phyloP scores from a whole-genome alignment of 2,329 filamentous ascomycete genomes.

The Epichloe festucae region DNA sequence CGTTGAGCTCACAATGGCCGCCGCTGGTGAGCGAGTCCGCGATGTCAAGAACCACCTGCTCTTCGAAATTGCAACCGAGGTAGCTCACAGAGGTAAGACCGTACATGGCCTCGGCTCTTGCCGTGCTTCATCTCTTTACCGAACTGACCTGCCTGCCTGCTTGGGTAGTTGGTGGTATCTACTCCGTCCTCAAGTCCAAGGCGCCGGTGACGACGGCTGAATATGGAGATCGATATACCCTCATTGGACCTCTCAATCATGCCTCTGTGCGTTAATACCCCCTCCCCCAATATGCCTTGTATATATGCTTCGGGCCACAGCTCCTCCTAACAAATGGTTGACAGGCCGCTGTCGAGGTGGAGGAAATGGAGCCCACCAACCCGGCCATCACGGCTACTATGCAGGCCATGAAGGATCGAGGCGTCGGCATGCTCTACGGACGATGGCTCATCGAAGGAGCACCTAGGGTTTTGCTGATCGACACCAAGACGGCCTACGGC shows the following conservation, averaged over 20 bases:
- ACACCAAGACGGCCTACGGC: constrained; percentile 84
- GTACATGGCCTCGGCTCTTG: constrained; percentile 11
- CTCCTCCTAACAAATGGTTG: constrained; percentile 3
- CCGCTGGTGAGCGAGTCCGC: constrained; percentile 33
- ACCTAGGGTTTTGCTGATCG: constrained; percentile 83
- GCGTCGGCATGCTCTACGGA: constrained; percentile 82
- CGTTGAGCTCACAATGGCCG: constrained; percentile 27
- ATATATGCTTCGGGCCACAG: neutral
- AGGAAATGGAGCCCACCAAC: constrained; percentile 75
- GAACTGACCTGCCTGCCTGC: neutral
- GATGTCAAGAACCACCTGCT: constrained; percentile 93
- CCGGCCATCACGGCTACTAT: constrained; percentile 73
- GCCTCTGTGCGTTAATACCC: constrained; percentile 52
- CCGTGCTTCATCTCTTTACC: neutral
- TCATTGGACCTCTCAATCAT: constrained; percentile 88
- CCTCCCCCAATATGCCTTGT: constrained; percentile 1
- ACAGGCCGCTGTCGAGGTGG: constrained; percentile 93
- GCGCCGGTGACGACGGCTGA: constrained; percentile 94
- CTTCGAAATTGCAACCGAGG: constrained; percentile 94
- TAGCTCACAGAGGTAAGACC: constrained; percentile 74
- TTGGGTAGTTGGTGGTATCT: constrained; percentile 79
- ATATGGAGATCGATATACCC: constrained; percentile 93
- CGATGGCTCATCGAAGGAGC: constrained; percentile 97
- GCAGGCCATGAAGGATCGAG: constrained; percentile 82
- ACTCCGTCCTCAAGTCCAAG: constrained; percentile 98